A percentile compares a stretch with the other conserved stretches of the same genome.
Evolutionary conservation across 805 yeast species (phyloP).

Genomic region (Pichia scutulata): DNA sequence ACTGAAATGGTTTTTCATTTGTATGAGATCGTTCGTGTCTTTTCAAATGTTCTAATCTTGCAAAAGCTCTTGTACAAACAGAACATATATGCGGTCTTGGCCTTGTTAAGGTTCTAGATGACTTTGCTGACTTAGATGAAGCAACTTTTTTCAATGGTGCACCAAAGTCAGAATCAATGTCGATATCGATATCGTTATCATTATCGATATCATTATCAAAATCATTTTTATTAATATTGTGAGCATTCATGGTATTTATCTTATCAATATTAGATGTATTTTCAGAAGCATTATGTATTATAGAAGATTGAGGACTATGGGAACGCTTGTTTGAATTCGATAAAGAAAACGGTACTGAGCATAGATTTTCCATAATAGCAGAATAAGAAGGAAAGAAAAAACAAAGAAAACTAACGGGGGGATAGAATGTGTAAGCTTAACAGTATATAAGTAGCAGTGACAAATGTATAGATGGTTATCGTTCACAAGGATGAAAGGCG

Average conservation of each 20-base stretch:
- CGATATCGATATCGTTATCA: background rate
- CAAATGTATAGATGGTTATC: background rate
- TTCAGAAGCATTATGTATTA: background rate
- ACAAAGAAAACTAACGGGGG: background rate
- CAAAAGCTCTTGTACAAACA: constrained; percentile 92
- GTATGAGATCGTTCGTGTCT: constrained; percentile 94
- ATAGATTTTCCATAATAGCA: background rate
- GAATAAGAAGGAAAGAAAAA: background rate
- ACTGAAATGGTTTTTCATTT: constrained; percentile 91
- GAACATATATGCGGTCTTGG: constrained; percentile 91
- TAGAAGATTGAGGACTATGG: background rate
- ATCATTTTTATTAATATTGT: background rate
- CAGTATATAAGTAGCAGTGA: background rate
- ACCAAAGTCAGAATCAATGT: constrained; percentile 1
- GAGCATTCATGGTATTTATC: background rate
- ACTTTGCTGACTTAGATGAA: constrained; percentile 38
- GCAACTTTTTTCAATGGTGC: constrained; percentile 7
- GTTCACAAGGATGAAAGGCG: background rate
- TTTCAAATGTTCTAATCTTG: constrained; percentile 86
- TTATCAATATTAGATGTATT: background rate
- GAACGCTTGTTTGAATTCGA: background rate
- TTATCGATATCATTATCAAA: background rate
- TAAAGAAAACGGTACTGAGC: background rate
- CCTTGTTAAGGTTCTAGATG: constrained; percentile 72
- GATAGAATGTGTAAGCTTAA: too few relatives aligned